Base-by-base conservation (phyloP, 2,329 filamentous ascomycete species). In the Davidsoniella australis region DNA sequence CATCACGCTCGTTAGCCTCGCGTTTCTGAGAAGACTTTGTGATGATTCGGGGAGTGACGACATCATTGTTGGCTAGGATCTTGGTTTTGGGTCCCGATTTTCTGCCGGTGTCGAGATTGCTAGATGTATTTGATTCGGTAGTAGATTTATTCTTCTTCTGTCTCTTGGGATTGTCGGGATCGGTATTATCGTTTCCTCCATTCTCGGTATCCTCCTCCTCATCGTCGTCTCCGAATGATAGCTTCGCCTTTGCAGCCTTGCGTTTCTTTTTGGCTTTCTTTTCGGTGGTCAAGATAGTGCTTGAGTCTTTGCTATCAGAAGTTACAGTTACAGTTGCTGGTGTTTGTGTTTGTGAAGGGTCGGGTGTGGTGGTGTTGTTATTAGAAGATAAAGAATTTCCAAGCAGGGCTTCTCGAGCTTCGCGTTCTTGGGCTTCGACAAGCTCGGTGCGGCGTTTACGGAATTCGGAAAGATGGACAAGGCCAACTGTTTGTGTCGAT, bases 361-460 rank as follows among this genome's bases (percentile, higher is more conserved):
- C 17, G 51, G 64, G n/a, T 9, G 37, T 23, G 46, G 37, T 23
- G 46, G 9, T 18, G 16, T 16, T 17, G 16, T 29, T 37, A 26
- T 5, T 40, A 5, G 52, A 12, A 18, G 20, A 17, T 38, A 18
- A 9, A 16, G n/a, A 14, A 16, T 44, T 38, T 17, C 44, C 39
- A 20, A 53, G 49, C 4, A 53, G 23, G 39, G 70, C 72, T 56
- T 85, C 82, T 59, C 80, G 78, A 10, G 77, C 80, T 59, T 91
- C 85, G 58, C 83, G 77, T 60, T 91, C 85, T 60, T 91, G 89
- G 61, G 85, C 80, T 63, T 95, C 89, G 44, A 94, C 70, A n/a
- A 88, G 85, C 64, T 95, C 86, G 57, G 87, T 88, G 64, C 89
- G 85, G 53, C 91, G 80, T 68, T 98, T 96, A 64, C 89, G 86